Evolutionary conservation across 169 alveolate genomes (phyloP).

Genomic region (Babesia caballi): DNA sequence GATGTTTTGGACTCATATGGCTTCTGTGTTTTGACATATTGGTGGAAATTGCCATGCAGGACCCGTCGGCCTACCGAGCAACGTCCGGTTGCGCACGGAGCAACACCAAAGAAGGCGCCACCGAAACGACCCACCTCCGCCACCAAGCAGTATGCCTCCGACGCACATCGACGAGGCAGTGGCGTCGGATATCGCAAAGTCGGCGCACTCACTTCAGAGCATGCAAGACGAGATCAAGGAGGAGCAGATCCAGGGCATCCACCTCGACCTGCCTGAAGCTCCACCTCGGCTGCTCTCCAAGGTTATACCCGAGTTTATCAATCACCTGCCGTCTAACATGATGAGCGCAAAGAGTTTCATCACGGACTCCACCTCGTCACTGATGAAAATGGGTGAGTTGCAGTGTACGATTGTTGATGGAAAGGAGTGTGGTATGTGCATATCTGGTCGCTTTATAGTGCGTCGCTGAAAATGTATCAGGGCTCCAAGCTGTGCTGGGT

Average conservation of each 20-base stretch:
- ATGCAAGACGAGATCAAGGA: not conserved
- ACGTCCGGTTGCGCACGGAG: constrained; percentile 14
- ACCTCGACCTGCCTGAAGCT: not conserved
- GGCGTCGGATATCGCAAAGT: not conserved
- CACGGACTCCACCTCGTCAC: constrained; percentile 1
- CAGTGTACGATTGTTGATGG: not conserved
- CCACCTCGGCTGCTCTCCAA: not conserved
- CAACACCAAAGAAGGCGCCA: constrained; percentile 22
- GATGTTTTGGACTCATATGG: too few species aligned
- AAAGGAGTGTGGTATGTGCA: not conserved
- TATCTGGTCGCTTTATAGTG: not conserved
- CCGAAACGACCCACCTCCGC: not conserved
- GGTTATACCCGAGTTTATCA: not conserved
- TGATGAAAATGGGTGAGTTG: constrained; percentile 1
- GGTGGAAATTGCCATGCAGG: constrained; percentile 5
- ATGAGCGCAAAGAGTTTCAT: constrained; percentile 18
- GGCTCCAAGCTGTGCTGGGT: constrained; percentile 19
- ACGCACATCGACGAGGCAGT: not conserved
- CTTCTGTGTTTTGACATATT: too few species aligned
- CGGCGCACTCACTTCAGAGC: not conserved
- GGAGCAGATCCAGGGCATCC: constrained; percentile 21
- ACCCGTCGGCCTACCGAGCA: constrained; percentile 59
- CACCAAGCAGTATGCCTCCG: not conserved
- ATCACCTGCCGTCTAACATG: constrained; percentile 14
- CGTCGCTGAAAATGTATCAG: not conserved